These are phyloP conservation scores for Achaetomium macrosporum DNA, from an alignment of 2,329 filamentous ascomycete species.

Conservation along the genomic window DNA sequence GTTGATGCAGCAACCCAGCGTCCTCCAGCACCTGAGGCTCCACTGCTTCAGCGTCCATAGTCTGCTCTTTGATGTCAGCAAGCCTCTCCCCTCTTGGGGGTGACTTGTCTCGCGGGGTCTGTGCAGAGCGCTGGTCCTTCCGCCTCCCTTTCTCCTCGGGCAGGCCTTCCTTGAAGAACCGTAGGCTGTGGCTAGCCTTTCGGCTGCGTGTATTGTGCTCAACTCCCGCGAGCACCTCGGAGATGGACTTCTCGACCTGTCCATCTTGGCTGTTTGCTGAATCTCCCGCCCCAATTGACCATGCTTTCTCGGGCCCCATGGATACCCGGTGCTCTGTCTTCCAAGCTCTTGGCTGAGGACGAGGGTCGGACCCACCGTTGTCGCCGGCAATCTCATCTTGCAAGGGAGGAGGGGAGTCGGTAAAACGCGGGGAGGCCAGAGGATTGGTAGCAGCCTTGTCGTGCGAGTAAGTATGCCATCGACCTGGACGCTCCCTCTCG, in stretches of 20 bases:
- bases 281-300: constrained; percentile 55
- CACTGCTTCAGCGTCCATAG: constrained; percentile 11
- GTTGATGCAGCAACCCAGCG: background rate
- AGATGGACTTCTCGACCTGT: constrained; percentile 59
- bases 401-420: constrained; percentile 13
- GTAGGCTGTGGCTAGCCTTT: constrained; percentile 61
- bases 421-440: constrained; percentile 9
- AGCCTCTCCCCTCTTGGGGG: constrained; percentile 32
- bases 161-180: constrained; percentile 61
- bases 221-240: constrained; percentile 54
- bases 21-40: constrained; percentile 5
- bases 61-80: constrained; percentile 19
- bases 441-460: constrained; percentile 7
- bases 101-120: constrained; percentile 37
- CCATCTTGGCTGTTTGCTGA: constrained; percentile 45
- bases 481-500: constrained; percentile 29
- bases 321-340: constrained; percentile 39
- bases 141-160: constrained; percentile 53
- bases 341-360: constrained; percentile 32
- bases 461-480: constrained; percentile 9
- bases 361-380: constrained; percentile 23
- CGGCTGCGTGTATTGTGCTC: constrained; percentile 59
- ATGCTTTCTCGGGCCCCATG: constrained; percentile 51
- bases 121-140: constrained; percentile 38
- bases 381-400: constrained; percentile 12